These are phyloP conservation scores for Tolypocladium paradoxum DNA, from an alignment of 2,329 filamentous ascomycete species.

Conservation along the genomic window DNA sequence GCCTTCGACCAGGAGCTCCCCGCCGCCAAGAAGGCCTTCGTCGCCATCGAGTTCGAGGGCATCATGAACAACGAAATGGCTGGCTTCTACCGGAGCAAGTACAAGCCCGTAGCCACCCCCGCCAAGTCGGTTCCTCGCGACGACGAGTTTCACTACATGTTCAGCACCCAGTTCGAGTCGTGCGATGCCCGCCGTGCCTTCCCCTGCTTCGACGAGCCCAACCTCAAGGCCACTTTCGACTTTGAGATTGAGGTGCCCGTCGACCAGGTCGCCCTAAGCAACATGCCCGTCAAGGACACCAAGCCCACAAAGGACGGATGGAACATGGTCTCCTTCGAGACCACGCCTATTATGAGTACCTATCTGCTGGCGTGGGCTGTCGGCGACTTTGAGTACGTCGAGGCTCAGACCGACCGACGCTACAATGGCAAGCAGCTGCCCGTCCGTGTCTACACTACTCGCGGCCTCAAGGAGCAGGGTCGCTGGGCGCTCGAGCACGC, in stretches of 20 bases:
- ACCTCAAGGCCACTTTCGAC: slow-evolving; percentile 92
- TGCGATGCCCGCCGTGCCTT: slow-evolving; percentile 92
- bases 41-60: slow-evolving; percentile 67
- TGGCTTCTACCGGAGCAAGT: slow-evolving; percentile 89
- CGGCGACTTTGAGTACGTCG: slow-evolving; percentile 94
- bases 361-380: slow-evolving; percentile 89
- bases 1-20: slow-evolving; percentile 63
- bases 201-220: slow-evolving; percentile 96
- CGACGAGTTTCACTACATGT: slow-evolving; percentile 58
- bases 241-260: slow-evolving; percentile 85
- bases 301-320: slow-evolving; percentile 50
- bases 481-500: slow-evolving; percentile 83
- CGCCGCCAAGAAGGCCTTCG: slow-evolving; percentile 50
- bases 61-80: slow-evolving; percentile 85
- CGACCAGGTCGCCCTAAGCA: slow-evolving; percentile 81
- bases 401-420: slow-evolving; percentile 77
- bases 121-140: slow-evolving; percentile 69
- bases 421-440: slow-evolving; percentile 89
- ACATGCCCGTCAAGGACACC: slow-evolving; percentile 80
- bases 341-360: slow-evolving; percentile 82
- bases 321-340: slow-evolving; percentile 69
- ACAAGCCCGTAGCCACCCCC: slow-evolving; percentile 67
- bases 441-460: slow-evolving; percentile 91
- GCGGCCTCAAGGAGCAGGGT: slow-evolving; percentile 87
- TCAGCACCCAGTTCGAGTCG: slow-evolving; percentile 95